These are phyloP conservation scores for Epichloe baconii DNA, from an alignment of 2,329 filamentous ascomycete species.

Conservation along the genomic window DNA sequence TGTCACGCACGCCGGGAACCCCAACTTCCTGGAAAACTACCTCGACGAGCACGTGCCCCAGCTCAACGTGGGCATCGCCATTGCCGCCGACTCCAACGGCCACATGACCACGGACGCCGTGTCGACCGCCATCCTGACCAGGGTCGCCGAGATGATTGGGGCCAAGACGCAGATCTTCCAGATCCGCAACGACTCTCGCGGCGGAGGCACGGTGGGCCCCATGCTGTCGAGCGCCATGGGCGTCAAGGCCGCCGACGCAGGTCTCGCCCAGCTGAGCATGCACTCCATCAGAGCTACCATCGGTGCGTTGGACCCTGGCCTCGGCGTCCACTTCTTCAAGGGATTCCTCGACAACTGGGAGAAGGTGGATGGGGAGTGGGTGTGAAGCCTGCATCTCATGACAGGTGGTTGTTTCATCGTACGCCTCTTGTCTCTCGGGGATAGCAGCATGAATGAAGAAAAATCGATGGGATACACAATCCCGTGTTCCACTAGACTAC, in stretches of 20 bases:
- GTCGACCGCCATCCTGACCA: constrained; percentile 65
- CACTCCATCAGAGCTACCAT: constrained; percentile 85
- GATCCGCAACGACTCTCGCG: constrained; percentile 83
- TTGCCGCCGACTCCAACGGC: constrained; percentile 75
- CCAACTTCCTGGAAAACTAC: constrained; percentile 79
- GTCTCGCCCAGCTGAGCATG: constrained; percentile 87
- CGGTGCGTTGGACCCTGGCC: constrained; percentile 69
- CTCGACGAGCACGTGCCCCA: constrained; percentile 75
- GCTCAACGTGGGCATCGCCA: constrained; percentile 74
- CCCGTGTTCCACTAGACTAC: background rate
- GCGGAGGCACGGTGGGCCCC: constrained; percentile 89
- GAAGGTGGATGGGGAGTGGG: constrained; percentile 71
- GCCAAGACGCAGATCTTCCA: constrained; percentile 76
- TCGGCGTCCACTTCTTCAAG: constrained; percentile 80
- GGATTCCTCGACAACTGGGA: constrained; percentile 82
- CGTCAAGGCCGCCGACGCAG: constrained; percentile 72
- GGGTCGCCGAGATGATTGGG: constrained; percentile 61
- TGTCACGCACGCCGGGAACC: constrained; percentile 87
- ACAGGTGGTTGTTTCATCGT: background rate
- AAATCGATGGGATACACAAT: too few species aligned
- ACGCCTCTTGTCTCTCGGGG: background rate
- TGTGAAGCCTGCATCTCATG: constrained; percentile 9
- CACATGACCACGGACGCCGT: constrained; percentile 94
- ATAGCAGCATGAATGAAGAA: background rate
- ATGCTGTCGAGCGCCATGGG: constrained; percentile 74